Conservation (phyloP, 768 basidiomycete species). For the Daedalea quercina region DNA sequence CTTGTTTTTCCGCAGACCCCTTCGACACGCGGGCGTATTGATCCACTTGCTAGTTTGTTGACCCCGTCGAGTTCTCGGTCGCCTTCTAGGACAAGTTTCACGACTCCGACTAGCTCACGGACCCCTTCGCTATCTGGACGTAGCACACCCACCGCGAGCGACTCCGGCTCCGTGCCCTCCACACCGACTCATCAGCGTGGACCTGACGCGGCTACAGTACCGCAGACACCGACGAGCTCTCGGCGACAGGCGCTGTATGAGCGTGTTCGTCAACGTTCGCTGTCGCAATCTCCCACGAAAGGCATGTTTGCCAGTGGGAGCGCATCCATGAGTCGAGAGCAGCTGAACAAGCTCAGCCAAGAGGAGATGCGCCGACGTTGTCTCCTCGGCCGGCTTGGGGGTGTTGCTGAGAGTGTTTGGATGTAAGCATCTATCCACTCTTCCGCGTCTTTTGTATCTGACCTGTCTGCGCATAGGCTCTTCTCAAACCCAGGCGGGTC, state of each 20-base stretch:
- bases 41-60: conserved; percentile 30
- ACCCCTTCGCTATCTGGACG: conserved; percentile 23
- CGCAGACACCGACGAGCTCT: conserved; percentile 67
- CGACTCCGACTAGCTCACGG: conserved; percentile 10
- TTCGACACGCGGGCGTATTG: conserved; percentile 33
- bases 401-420: conserved; percentile 85
- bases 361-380: conserved; percentile 75
- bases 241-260: conserved; percentile 78
- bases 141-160: conserved; percentile 42
- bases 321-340: conserved; percentile 52
- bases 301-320: conserved; percentile 29
- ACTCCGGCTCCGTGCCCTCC: conserved; percentile 39
- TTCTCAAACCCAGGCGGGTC: conserved; percentile 60
- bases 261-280: conserved; percentile 66
- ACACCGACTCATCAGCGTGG: conserved; percentile 66
- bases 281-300: conserved; percentile 64
- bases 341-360: conserved; percentile 65
- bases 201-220: conserved; percentile 43
- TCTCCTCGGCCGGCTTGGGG: conserved; percentile 67
- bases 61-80: conserved; percentile 24
- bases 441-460: background rate
- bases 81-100: conserved; percentile 18
- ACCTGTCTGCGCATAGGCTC: conserved; percentile 37
- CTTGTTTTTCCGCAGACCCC: conserved; percentile 61
- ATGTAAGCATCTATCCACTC: conserved; percentile 40